Percentiles rank a stretch among this genome's conserved stretches.
phyloP scores from a whole-genome alignment of 2,329 filamentous ascomycete species.

The Pestalotiopsis sp. region DNA sequence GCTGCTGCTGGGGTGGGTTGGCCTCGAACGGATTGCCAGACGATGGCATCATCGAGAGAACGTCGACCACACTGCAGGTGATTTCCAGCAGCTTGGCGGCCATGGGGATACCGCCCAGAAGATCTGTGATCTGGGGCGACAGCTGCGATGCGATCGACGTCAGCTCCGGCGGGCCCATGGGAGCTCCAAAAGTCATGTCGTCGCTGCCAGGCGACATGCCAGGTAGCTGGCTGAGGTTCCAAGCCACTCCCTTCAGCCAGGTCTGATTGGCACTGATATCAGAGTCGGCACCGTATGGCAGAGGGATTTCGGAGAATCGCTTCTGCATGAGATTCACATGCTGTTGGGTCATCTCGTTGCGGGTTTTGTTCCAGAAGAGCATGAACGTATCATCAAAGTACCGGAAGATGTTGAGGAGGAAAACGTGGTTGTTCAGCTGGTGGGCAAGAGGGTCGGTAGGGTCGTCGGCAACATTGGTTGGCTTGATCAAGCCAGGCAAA shows the following conservation, averaged over 20 bases:
- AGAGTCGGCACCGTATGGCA: slow-evolving; percentile 53
- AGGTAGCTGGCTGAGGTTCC: slow-evolving; percentile 63
- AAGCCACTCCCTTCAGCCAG: slow-evolving; percentile 66
- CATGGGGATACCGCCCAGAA: slow-evolving; percentile 70
- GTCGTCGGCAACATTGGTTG: slow-evolving; percentile 66
- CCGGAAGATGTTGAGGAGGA: slow-evolving; percentile 65
- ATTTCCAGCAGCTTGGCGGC: slow-evolving; percentile 84
- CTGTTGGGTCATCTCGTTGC: slow-evolving; percentile 56
- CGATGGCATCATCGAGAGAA: slow-evolving; percentile 67
- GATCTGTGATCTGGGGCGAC: slow-evolving; percentile 72
- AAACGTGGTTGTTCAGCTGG: slow-evolving; percentile 59
- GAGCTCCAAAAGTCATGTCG: slow-evolving; percentile 66
- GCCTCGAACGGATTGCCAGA: slow-evolving; percentile 64
- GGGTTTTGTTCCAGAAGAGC: slow-evolving; percentile 68
- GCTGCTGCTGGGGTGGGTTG: slow-evolving; percentile 69
- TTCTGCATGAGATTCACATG: slow-evolving; percentile 64
- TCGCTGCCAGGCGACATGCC: slow-evolving; percentile 49
- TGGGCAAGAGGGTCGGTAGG: slow-evolving; percentile 56
- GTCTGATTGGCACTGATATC: slow-evolving; percentile 64
- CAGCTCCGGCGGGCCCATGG: slow-evolving; percentile 65
- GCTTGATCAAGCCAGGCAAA: slow-evolving; percentile 68
- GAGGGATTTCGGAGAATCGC: slow-evolving; percentile 60
- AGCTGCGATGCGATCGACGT: slow-evolving; percentile 72
- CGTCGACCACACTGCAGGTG: slow-evolving; percentile 72
- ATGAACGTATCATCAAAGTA: slow-evolving; percentile 69